Evolutionary conservation across 805 yeast species (phyloP).

Genomic region (Zygosaccharomyces gambellarensis): DNA sequence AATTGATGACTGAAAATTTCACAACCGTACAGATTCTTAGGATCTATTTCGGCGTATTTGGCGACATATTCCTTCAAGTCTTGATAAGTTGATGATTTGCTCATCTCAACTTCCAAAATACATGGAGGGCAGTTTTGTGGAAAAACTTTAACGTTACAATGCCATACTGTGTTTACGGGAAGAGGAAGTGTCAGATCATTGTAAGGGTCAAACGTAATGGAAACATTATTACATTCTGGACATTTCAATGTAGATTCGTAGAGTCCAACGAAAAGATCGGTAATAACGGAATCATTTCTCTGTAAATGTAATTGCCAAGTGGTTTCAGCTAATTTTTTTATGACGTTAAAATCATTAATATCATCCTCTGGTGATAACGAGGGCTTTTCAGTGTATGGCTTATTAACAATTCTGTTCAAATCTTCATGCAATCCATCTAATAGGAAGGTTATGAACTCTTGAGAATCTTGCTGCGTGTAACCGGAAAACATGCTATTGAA

Average conservation of each 20-base stretch:
- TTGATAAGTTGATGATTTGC: conserved; percentile 56
- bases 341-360: conserved; percentile 47
- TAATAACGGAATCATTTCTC: conserved; percentile 79
- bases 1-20: conserved; percentile 66
- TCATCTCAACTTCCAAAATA: conserved; percentile 65
- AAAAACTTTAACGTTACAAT: conserved; percentile 55
- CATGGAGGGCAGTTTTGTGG: conserved; percentile 51
- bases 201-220: conserved; percentile 91
- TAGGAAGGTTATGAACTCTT: conserved; percentile 84
- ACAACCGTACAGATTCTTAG: conserved; percentile 43
- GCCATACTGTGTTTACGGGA: conserved; percentile 74
- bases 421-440: conserved; percentile 93
- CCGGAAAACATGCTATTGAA: conserved; percentile 80
- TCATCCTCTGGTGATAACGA: conserved; percentile 60
- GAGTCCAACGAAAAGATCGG: conserved; percentile 83
- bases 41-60: conserved; percentile 36
- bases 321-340: conserved; percentile 58
- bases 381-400: conserved; percentile 88
- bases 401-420: conserved; percentile 70
- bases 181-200: conserved; percentile 86
- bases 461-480: conserved; percentile 90
- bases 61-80: conserved; percentile 62
- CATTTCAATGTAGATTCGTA: conserved; percentile 88
- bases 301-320: conserved; percentile 78
- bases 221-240: conserved; percentile 73